A percentile compares a stretch with the other conserved stretches of the same genome.
These are phyloP conservation scores for Gossypium sturtianum DNA, from an alignment of 345 rosid genomes.

Conservation along the genomic window DNA sequence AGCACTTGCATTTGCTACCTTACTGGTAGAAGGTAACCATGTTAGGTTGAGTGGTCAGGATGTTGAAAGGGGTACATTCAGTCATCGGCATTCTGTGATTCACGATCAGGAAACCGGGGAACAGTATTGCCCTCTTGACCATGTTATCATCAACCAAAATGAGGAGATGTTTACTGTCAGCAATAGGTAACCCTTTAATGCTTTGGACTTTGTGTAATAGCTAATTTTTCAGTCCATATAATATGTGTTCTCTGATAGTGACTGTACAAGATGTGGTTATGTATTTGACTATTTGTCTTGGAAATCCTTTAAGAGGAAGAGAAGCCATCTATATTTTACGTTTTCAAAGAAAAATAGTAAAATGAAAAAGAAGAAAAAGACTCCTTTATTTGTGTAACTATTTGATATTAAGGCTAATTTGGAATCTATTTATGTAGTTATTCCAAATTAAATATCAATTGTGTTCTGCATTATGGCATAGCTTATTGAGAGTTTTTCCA, in stretches of 20 bases:
- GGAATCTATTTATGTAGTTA: not conserved
- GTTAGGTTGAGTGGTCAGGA: conserved; percentile 87
- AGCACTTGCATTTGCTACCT: conserved; percentile 82
- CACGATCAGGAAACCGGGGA: conserved; percentile 79
- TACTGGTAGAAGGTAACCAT: conserved; percentile 81
- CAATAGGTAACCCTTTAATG: conserved; percentile 43
- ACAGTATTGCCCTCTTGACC: conserved; percentile 73
- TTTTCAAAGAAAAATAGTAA: not conserved
- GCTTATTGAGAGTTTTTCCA: not conserved
- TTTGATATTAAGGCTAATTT: not conserved
- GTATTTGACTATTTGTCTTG: not conserved
- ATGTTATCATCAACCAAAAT: conserved; percentile 59
- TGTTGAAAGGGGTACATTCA: conserved; percentile 87
- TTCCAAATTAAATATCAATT: not conserved
- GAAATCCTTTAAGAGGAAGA: not conserved
- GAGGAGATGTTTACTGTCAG: conserved; percentile 87
- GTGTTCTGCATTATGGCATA: not conserved
- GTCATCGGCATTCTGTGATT: conserved; percentile 69
- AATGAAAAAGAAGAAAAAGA: not conserved
- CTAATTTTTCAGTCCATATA: not conserved
- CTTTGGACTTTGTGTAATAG: not conserved
- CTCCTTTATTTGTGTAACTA: not conserved
- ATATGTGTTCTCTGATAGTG: not conserved
- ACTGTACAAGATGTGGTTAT: not conserved
- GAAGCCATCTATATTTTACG: not conserved